Base-by-base conservation (phyloP, 192 early-diverging fungal species). In the Kappamyces sp. region DNA sequence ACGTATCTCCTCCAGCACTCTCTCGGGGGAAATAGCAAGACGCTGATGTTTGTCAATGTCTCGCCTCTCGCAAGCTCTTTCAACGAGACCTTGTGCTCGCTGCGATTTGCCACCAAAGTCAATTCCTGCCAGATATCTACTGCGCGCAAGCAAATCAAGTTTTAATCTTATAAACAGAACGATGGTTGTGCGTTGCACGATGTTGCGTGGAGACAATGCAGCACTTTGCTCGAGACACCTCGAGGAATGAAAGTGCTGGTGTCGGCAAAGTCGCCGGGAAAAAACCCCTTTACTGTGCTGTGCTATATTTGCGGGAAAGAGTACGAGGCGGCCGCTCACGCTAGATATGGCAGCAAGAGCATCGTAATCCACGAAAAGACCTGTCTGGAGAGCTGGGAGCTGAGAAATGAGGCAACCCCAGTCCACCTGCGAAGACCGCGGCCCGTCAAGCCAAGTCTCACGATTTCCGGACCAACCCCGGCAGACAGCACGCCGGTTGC, bases 21-120 rank as follows among this genome's bases (percentile, higher is more conserved):
- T 1, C 59, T 88, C 8, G 85, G 79, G 9, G 96, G 96, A 12
- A 96, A 96, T 61, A 88, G 86, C 65, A 98, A 98, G 70, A 96
- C 93, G 6, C 78, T 96, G 14, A 98, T 98, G 95, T 96, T 98
- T 86, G 95, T 98, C 11, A 96, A 95, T 53, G 79, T 98, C 35
- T 88, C 84, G 15, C 95, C 95, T n/a, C 66, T 88, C 46, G 62
- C 77, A n/a, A 67, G 71, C 42, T 88, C 84, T 68, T 78, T 92
- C 39, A 72, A 77, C 35, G 95, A 98, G 66, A 93, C 88, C 9
- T 70, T 95, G 38, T 91, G 88, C 66, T 92, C 91, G 12, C 76
- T 98, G 47, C 77, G 92, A 47, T 98, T 98, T 81, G 94, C 94
- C 5, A 91, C 90, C 39, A 95, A 94, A 82, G 94, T 75, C 47